A percentile compares a stretch with the other conserved stretches of the same genome.
phyloP scores from a whole-genome alignment of 1,139 yeast species.

The Pichia sp. region DNA sequence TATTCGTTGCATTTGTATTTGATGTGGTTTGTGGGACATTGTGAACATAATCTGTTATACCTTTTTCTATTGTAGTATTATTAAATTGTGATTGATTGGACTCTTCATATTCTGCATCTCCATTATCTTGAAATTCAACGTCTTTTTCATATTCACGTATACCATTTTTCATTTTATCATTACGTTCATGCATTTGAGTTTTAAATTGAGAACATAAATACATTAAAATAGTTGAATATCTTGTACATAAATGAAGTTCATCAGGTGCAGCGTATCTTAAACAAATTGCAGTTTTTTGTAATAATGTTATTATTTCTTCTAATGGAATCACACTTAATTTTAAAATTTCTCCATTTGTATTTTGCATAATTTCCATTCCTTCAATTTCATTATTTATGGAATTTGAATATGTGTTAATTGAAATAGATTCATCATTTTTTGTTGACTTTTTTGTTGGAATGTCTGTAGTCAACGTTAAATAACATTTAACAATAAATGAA shows the following conservation, averaged over 20 bases:
- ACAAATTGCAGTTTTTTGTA: constrained; percentile 69
- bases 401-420: no score
- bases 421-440: constrained; percentile 3
- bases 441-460: constrained; percentile 19
- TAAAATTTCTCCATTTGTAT: constrained; percentile 37
- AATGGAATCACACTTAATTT: constrained; percentile 60
- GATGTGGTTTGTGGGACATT: not conserved
- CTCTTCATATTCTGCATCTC: constrained; percentile 4
- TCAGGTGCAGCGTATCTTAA: constrained; percentile 84
- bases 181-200: constrained; percentile 25
- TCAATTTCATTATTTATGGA: not conserved
- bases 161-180: constrained; percentile 15
- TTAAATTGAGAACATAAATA: constrained; percentile 75
- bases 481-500: constrained; percentile 83
- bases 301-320: constrained; percentile 61
- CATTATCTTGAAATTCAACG: constrained; percentile 14
- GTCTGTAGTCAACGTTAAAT: constrained; percentile 55
- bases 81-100: constrained; percentile 15
- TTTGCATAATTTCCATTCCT: constrained; percentile 3
- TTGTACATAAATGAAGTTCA: constrained; percentile 73
- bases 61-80: not conserved
- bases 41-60: not conserved
- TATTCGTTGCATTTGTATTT: not conserved
- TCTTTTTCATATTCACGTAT: constrained; percentile 28
- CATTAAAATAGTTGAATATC: constrained; percentile 77